Evolutionary conservation across 176 grass and related monocot species (phyloP), one percentile per base, ranked within the genome.

Genomic region (Cocos nucifera): DNA sequence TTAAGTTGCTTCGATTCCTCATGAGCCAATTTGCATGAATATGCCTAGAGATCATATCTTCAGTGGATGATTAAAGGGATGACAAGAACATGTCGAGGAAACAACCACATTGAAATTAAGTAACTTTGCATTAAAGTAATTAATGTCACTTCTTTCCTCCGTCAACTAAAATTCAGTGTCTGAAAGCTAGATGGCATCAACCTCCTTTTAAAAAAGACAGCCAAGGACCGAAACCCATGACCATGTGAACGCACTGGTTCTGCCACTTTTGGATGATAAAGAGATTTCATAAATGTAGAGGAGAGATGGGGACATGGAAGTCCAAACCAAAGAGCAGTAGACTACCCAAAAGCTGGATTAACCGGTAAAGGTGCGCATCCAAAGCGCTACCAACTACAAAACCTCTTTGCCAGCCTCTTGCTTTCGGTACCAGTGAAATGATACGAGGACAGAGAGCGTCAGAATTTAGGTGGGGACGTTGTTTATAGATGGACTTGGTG

Each of bases 311-410:
- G 17, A 22, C 54, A 21, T 56, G 54, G 54, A 12, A 56, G 19
- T 18, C n/a, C 54, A 2, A 56, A 9, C 16, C 54, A 56, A 5
- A 56, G 19, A 18, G 21, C 0, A 2, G 35, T 44, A 44, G 35
- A 14, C 35, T 12, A 44, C 35, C 8, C 7, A 44, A 44, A 12
- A 44, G 35, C 35, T 44, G 35, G 35, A 44, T 44, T 44, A 44
- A 44, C 35, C 4, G 26, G 17, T 4, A n/a, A 68, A 56, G 26
- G 12, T 15, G 27, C 4, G 21, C 53, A 53, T 68, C 53, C 65
- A 68, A 39, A 57, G 52, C 52, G 39, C 65, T 56, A 68, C 9
- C n/a, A 16, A 56, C 52, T 53, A 56, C 65, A 57, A 68, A 68
- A 57, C 52, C 51, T 56, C 65, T 68, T 68, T 68, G 52, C 65